These are phyloP conservation scores for Mycothermus thermophilus DNA, from an alignment of 495 filamentous ascomycete species.

Conservation along the genomic window DNA sequence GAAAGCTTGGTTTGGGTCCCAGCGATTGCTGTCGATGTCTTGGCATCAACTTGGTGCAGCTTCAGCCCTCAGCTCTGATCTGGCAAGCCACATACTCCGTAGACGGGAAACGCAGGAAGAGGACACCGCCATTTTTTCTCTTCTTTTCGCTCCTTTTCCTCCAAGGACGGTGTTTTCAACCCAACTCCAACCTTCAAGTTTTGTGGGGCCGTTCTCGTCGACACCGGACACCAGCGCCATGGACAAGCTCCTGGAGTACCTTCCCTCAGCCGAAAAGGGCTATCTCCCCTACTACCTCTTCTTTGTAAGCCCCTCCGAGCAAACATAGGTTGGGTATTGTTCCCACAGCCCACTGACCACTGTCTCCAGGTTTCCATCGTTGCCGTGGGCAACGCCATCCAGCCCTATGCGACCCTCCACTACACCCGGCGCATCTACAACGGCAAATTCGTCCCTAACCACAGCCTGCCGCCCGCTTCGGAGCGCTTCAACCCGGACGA, in stretches of 20 bases:
- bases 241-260: constrained; percentile 23
- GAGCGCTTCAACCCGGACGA: constrained; percentile 30
- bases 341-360: neutral
- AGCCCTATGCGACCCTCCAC: constrained; percentile 59
- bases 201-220: neutral
- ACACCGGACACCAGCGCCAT: constrained; percentile 10
- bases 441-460: constrained; percentile 35
- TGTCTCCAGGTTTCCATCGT: constrained; percentile 52
- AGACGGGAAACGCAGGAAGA: too few relatives aligned
- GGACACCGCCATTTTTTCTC: too few relatives aligned
- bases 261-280: constrained; percentile 30
- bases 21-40: too few relatives aligned
- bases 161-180: neutral
- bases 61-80: too few relatives aligned
- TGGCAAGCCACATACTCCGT: too few relatives aligned
- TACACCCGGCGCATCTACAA: constrained; percentile 69
- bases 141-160: too few relatives aligned
- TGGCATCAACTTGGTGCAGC: too few relatives aligned
- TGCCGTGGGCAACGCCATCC: constrained; percentile 66
- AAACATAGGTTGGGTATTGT: neutral
- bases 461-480: constrained; percentile 18
- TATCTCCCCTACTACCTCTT: constrained; percentile 36
- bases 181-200: neutral
- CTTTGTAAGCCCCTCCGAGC: constrained; percentile 22
- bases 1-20: constrained; percentile 1